Evolutionary conservation across 352 stramenopile genomes (phyloP).

Genomic region (Phytopythium helicoides): DNA sequence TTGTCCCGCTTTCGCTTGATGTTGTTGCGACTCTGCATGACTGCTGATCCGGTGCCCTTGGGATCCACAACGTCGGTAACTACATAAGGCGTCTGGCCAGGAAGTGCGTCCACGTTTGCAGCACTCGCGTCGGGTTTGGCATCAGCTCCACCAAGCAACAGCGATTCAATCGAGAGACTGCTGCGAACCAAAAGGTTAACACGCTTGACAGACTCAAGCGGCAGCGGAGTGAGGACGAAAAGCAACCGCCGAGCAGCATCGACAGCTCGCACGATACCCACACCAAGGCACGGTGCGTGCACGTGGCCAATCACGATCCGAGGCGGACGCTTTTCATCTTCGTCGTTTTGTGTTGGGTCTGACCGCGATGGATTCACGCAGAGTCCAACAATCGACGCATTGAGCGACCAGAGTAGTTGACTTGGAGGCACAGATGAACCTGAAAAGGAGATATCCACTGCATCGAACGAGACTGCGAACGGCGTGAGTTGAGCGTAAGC

Average conservation of each 20-base stretch:
- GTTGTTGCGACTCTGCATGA: slow-evolving; percentile 87
- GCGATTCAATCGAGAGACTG: slow-evolving; percentile 53
- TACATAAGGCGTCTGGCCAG: slow-evolving; percentile 52
- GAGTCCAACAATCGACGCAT: slow-evolving; percentile 69
- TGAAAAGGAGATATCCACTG: slow-evolving; percentile 56
- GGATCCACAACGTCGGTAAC: slow-evolving; percentile 67
- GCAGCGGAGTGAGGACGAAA: slow-evolving; percentile 68
- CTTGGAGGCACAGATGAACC: slow-evolving; percentile 63
- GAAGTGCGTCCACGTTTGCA: neutral
- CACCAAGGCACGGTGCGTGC: slow-evolving; percentile 60
- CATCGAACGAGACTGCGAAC: slow-evolving; percentile 56
- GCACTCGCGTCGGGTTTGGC: neutral
- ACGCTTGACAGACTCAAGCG: slow-evolving; percentile 39
- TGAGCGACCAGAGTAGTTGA: slow-evolving; percentile 72
- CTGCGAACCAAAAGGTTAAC: slow-evolving; percentile 78
- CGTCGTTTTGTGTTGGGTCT: neutral
- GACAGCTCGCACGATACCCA: slow-evolving; percentile 66
- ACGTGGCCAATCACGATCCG: slow-evolving; percentile 53
- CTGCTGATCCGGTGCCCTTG: slow-evolving; percentile 68
- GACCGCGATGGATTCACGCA: slow-evolving; percentile 44
- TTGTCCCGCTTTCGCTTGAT: slow-evolving; percentile 81
- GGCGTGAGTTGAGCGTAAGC: slow-evolving; percentile 47
- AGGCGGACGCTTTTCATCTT: slow-evolving; percentile 31
- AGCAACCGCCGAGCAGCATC: slow-evolving; percentile 51
- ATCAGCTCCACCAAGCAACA: slow-evolving; percentile 45